phyloP scores from a whole-genome alignment of 164 flowering plant species.

The Sedum album region DNA sequence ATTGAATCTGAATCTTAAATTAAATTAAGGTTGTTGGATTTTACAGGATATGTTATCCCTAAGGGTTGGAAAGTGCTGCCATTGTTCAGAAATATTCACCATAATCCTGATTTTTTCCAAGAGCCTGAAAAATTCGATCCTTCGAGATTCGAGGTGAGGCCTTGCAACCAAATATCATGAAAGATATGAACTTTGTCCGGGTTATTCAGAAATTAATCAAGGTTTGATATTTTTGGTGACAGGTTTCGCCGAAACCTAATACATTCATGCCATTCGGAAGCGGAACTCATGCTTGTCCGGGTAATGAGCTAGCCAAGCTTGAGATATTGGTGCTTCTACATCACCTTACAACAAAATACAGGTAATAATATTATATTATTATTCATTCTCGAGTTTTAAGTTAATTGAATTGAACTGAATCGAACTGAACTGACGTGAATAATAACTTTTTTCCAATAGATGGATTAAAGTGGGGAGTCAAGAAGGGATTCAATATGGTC shows the following conservation, averaged over 20 bases:
- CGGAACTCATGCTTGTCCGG: constrained; percentile 92
- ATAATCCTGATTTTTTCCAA: constrained; percentile 69
- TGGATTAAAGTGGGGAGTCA: constrained; percentile 71
- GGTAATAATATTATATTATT: constrained; percentile 24
- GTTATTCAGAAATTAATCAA: not conserved
- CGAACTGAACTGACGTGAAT: not conserved
- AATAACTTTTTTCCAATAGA: constrained; percentile 24
- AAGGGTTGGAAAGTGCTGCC: constrained; percentile 99
- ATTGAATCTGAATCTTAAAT: not conserved
- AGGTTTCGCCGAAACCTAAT: constrained; percentile 73
- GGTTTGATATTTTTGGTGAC: not conserved
- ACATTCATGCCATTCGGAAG: constrained; percentile 94
- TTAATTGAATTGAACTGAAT: not conserved
- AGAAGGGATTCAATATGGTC: constrained; percentile 82
- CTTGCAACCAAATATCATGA: too few species aligned
- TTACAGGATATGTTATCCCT: constrained; percentile 81
- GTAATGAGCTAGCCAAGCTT: constrained; percentile 91
- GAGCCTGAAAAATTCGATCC: constrained; percentile 95
- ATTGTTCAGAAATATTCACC: constrained; percentile 89
- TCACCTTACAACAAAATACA: constrained; percentile 92
- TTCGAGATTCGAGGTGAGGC: constrained; percentile 70
- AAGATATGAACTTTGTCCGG: not conserved
- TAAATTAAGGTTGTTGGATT: not conserved
- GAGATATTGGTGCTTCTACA: constrained; percentile 82
- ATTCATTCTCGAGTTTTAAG: not conserved